Conservation (phyloP, 2,329 filamentous ascomycete species). For the Chrysoporthe austroafricana region DNA sequence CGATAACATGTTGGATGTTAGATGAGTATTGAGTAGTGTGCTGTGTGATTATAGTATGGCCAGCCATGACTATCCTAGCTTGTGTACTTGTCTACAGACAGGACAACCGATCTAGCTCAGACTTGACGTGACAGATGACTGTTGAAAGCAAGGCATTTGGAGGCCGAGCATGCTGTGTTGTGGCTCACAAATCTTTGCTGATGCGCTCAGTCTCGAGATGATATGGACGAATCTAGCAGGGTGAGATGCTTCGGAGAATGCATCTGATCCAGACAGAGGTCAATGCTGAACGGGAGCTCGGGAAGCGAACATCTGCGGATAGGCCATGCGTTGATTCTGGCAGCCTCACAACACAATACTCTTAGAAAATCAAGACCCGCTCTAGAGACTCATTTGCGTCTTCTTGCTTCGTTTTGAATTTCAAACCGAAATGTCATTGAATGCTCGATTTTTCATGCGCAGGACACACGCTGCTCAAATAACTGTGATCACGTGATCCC, state of each 20-base stretch:
- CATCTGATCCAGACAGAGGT: neutral
- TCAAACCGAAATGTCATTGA: neutral
- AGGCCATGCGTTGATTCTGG: neutral
- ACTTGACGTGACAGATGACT: neutral
- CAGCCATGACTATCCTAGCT: neutral
- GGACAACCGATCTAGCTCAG: neutral
- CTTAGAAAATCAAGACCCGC: neutral
- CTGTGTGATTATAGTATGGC: neutral
- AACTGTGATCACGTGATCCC: constrained; percentile 2
- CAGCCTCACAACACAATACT: neutral
- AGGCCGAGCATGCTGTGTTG: neutral
- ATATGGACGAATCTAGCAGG: neutral
- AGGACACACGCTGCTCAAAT: neutral
- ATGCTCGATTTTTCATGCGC: neutral
- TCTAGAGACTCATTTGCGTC: neutral
- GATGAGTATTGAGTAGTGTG: neutral
- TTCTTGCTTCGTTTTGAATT: neutral
- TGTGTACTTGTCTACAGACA: neutral
- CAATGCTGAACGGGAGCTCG: neutral
- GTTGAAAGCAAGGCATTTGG: neutral
- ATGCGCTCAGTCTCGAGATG: neutral
- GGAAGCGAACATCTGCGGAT: neutral
- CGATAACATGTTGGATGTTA: neutral
- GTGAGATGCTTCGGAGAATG: neutral
- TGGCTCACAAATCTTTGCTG: neutral